Percentiles rank a stretch among this genome's conserved stretches.
Evolutionary conservation across 2,329 filamentous ascomycete genomes (phyloP).

Genomic region (Botryotinia globosa): DNA sequence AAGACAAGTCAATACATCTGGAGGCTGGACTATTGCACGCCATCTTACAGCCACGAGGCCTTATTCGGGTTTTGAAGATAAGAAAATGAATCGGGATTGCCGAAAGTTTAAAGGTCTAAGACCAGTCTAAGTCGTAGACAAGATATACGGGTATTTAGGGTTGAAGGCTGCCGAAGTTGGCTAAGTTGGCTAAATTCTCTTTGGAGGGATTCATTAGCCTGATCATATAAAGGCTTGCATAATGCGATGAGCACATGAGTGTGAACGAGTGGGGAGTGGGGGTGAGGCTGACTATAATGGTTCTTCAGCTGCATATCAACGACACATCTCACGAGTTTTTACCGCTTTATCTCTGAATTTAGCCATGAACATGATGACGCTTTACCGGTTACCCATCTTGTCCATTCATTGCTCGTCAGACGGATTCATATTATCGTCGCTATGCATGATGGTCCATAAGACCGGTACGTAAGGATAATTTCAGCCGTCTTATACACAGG

Average conservation of each 20-base stretch:
- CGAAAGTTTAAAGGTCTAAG: neutral
- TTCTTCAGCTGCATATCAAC: constrained; percentile 16
- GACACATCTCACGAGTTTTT: constrained; percentile 6
- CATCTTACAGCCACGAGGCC: constrained; percentile 17
- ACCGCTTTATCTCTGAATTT: constrained; percentile 9
- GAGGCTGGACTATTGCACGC: constrained; percentile 22
- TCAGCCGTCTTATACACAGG: neutral
- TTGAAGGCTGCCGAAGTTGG: neutral
- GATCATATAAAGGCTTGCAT: constrained; percentile 15
- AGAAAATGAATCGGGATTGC: neutral
- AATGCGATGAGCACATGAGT: constrained; percentile 9
- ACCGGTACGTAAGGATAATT: neutral
- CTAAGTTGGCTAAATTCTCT: neutral
- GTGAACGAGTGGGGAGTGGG: constrained; percentile 10
- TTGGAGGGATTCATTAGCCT: constrained; percentile 3
- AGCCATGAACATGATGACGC: constrained; percentile 5
- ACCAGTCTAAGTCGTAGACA: neutral
- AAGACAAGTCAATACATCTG: constrained; percentile 19
- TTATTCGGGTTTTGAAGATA: neutral
- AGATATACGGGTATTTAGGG: neutral
- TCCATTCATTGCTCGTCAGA: neutral
- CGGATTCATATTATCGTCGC: neutral
- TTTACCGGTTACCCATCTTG: neutral
- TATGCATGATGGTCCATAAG: neutral
- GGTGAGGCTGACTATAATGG: constrained; percentile 17